A percentile compares a stretch with the other conserved stretches of the same genome.
Conservation (phyloP, 1,284 basidiomycete genomes). For the Naganishia sp. region DNA sequence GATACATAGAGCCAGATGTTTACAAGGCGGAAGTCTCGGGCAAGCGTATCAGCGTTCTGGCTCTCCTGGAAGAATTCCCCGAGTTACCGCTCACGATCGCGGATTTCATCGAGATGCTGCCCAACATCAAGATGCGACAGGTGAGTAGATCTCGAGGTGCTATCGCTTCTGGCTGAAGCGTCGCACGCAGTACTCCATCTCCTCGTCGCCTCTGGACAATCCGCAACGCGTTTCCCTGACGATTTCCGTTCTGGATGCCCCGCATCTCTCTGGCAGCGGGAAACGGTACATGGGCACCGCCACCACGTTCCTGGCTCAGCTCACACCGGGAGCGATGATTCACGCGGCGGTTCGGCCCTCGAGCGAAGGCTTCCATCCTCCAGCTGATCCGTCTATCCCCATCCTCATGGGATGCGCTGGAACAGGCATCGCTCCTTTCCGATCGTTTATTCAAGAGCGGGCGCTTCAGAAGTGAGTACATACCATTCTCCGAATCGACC, state of each 20-base stretch:
- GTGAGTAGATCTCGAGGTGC: conserved; percentile 3
- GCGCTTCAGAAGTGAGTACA: conserved; percentile 54
- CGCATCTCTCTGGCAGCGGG: conserved; percentile 47
- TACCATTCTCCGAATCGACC: too few relatives aligned
- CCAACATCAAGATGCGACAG: conserved; percentile 58
- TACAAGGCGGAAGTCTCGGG: conserved; percentile 54
- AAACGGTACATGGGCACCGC: conserved; percentile 58
- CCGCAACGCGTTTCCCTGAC: conserved; percentile 58
- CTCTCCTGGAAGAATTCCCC: conserved; percentile 56
- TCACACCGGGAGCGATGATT: conserved; percentile 56
- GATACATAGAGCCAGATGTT: conserved; percentile 38
- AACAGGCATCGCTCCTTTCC: conserved; percentile 60
- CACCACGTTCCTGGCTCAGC: conserved; percentile 57
- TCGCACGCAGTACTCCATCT: conserved; percentile 58
- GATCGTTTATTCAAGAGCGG: conserved; percentile 61
- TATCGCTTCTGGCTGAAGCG: background rate
- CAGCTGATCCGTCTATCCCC: conserved; percentile 55
- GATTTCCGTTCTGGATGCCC: conserved; percentile 56
- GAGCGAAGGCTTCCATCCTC: conserved; percentile 58
- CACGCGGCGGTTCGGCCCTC: conserved; percentile 58
- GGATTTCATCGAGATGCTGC: conserved; percentile 57
- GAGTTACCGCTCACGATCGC: conserved; percentile 56
- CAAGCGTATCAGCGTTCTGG: conserved; percentile 56
- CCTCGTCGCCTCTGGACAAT: conserved; percentile 60
- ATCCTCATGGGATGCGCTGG: conserved; percentile 61